These are phyloP conservation scores for Annona cherimola DNA, from an alignment of 164 flowering plant genomes.

Conservation along the genomic window DNA sequence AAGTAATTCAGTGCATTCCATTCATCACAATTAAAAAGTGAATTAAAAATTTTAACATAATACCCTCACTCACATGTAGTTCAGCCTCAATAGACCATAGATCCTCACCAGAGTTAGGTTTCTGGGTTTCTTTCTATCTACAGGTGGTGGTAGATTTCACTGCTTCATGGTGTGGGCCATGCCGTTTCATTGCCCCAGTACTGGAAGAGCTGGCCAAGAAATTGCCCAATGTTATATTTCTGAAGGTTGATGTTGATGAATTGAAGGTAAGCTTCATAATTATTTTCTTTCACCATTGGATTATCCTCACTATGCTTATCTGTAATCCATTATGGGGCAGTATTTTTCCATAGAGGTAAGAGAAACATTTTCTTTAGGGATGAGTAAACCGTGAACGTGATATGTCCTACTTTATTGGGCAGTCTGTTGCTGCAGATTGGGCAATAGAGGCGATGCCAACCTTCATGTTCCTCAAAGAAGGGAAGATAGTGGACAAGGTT, in stretches of 20 bases:
- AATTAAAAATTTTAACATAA: no score
- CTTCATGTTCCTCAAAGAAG: conserved; percentile 63
- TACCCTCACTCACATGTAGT: neutral
- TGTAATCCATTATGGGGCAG: neutral
- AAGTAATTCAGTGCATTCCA: no score
- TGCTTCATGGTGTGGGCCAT: conserved; percentile 93
- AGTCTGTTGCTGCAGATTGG: conserved; percentile 69
- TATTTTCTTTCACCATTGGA: no score
- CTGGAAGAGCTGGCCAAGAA: conserved; percentile 61
- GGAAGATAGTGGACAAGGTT: conserved; percentile 53
- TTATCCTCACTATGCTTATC: neutral
- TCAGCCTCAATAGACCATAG: neutral
- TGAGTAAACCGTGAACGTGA: neutral
- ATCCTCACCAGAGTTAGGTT: neutral
- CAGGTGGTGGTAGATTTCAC: conserved; percentile 87
- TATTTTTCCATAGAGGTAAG: neutral
- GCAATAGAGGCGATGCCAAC: conserved; percentile 84
- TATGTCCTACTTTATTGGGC: conserved; percentile 7
- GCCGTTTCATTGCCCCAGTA: conserved; percentile 63
- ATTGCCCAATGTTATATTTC: conserved; percentile 45
- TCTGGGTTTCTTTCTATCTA: neutral
- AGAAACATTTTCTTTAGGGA: neutral
- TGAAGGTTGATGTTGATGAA: conserved; percentile 85
- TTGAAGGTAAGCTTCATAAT: conserved; percentile 31
- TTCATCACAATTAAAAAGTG: no score